Base-by-base conservation (phyloP, 225 moss, liverwort and hornwort species). In the Rhytidiadelphus loreus region DNA sequence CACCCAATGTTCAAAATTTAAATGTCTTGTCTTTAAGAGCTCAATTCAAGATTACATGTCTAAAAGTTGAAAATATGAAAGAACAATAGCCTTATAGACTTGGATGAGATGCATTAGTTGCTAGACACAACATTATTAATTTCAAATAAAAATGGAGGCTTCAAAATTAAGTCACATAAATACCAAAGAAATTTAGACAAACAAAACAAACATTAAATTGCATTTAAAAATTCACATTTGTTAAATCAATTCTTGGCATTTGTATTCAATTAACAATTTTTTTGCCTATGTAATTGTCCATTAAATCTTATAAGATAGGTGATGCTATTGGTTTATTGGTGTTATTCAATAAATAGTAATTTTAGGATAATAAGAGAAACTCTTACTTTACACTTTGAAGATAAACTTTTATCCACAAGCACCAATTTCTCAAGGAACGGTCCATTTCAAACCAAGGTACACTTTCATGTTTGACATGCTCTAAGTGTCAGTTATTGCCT, bases 11-110 rank as follows among this genome's bases (percentile, higher is more conserved):
- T 46, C 12, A 48, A 44, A 30, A 30, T 46, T 73, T 73, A 30
- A 73, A 73, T 46, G 7, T 11, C 7, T 46, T 11, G 4, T 44
- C 5, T 0, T 9, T 0, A 16, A 25, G 3, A 8, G 3, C 4
- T 28, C 17, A 29, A 16, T 44, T 72, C 22, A 72, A 29, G 17
- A 10, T 72, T 46, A 44, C 0, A 46, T 46, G 18, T 44, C 11
- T 1, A 46, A 73, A 18, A 46, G 4, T 39, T 72, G 29, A 29
- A 72, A 72, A 16, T 16, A 3, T 11, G 23, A 41, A 41, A 44
- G 6, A 8, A 5, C 3, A 65, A 9, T 26, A 43, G 26, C 26
- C 23, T 6, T 44, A 6, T 29, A 11, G 17, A 28, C 17, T 72
- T 44, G 3, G 7, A 73, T 11, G 18, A 73, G 3, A 44, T 72